Conservation (phyloP, 139 green algal genomes). For the Mesotaenium endlicherianum region DNA sequence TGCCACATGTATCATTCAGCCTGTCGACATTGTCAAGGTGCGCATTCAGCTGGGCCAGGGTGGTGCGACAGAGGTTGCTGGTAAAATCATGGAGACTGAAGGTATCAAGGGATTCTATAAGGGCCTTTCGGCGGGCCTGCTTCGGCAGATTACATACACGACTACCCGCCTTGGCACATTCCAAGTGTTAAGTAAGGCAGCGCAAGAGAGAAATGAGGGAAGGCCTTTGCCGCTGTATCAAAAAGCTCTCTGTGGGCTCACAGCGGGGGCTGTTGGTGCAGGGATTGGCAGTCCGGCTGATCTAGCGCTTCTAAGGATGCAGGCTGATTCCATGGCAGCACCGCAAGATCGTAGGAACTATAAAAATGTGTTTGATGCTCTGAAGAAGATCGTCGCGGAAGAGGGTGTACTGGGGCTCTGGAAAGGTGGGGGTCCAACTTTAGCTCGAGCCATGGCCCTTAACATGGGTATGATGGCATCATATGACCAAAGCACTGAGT, state of each 20-base stretch:
- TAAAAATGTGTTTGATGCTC: conserved; percentile 76
- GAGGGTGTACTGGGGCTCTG: conserved; percentile 58
- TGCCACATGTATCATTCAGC: conserved; percentile 85
- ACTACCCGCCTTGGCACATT: conserved; percentile 86
- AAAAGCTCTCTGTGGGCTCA: conserved; percentile 69
- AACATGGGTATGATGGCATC: conserved; percentile 99
- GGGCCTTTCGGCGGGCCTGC: conserved; percentile 89
- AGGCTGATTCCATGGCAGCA: conserved; percentile 79
- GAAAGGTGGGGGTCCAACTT: conserved; percentile 84
- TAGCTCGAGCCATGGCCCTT: conserved; percentile 94
- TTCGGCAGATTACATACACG: conserved; percentile 96
- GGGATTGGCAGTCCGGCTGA: conserved; percentile 93
- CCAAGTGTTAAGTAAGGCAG: conserved; percentile 6
- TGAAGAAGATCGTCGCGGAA: conserved; percentile 54
- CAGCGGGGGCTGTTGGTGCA: conserved; percentile 88
- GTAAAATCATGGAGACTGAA: conserved; percentile 50
- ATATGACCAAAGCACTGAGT: conserved; percentile 97
- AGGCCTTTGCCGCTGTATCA: conserved; percentile 52
- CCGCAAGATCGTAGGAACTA: conserved; percentile 85
- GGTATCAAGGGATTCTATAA: conserved; percentile 46
- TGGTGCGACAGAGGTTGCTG: conserved; percentile 61
- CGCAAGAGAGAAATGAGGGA: conserved; percentile 46
- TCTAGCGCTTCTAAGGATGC: conserved; percentile 96
- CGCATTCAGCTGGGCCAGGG: conserved; percentile 87
- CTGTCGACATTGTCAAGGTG: conserved; percentile 96